A percentile compares a stretch with the other conserved stretches of the same genome.
Evolutionary conservation across 192 early-diverging fungal species (phyloP).

Genomic region (Umbelopsis isabellina): DNA sequence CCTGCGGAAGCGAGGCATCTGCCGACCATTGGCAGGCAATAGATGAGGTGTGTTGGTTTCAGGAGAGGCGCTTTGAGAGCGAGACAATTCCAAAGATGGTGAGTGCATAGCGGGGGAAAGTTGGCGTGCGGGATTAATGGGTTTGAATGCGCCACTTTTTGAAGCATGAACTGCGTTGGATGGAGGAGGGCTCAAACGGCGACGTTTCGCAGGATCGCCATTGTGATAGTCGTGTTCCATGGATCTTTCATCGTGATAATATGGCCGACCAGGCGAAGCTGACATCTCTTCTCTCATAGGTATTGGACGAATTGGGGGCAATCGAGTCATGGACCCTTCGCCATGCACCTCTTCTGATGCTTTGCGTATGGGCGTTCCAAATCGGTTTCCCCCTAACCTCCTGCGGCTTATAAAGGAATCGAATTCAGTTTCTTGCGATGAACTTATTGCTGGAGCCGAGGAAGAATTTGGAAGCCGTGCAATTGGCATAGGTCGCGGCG

Average conservation of each 20-base stretch:
- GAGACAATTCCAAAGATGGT: background rate
- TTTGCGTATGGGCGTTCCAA: conserved; percentile 6
- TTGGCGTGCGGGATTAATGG: background rate
- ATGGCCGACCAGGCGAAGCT: background rate
- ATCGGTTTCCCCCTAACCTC: conserved; percentile 19
- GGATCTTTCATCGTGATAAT: conserved; percentile 16
- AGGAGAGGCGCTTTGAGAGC: background rate
- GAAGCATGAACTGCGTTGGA: background rate
- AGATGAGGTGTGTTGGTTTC: background rate
- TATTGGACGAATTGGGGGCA: conserved; percentile 12
- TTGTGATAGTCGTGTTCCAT: background rate
- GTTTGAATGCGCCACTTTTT: conserved; percentile 14
- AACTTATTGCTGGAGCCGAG: background rate
- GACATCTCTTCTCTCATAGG: conserved; percentile 4
- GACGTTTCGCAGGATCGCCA: background rate
- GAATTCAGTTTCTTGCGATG: conserved; percentile 15
- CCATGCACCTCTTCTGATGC: conserved; percentile 3
- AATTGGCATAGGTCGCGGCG: conserved; percentile 5
- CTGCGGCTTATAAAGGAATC: conserved; percentile 19
- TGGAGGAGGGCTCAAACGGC: conserved; percentile 5
- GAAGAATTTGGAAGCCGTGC: background rate
- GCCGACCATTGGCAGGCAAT: background rate
- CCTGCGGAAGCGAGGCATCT: conserved; percentile 26
- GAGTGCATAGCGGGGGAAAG: background rate
- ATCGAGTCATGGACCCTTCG: background rate